Base-by-base conservation (phyloP, 2,329 filamentous ascomycete genomes). In the Myotisia sp. region DNA sequence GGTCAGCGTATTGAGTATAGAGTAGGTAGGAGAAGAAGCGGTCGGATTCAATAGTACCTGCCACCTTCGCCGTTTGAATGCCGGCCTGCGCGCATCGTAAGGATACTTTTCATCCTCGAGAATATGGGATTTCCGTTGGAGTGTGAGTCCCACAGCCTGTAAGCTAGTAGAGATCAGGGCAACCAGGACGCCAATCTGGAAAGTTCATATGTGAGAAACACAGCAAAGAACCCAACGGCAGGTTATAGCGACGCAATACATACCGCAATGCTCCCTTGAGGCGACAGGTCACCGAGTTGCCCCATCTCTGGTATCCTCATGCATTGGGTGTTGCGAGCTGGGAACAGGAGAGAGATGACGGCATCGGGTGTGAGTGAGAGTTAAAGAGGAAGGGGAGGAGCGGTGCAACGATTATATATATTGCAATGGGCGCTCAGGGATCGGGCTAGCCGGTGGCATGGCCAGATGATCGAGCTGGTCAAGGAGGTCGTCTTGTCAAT, bases 61-160 rank as follows among this genome's bases (percentile, higher is more conserved):
- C 90, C 90, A 98, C 69, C 85, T 72, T 50, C 86, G 74, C 51
- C 90, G 74, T 52, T 79, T 79, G 60, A 94, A 92, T 3, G 90
- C 84, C 28, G 90, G 87, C 41, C 87, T 71, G 46, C 81, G 77
- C 40, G 77, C 65, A 59, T 90, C 75, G 55, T 83, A 78, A 19
- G 69, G 65, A 33, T 75, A 73, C 59, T 93, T 93, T 63, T 92
- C 84, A 63, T 98, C 90, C 65, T 98, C 90, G 52, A 95, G 76
- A 46, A 98, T 79, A 62, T 98, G 90, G 43, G 90, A 95, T 62
- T 98, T 95, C 55, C 90, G 83, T 62, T 98, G 90, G 17, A 98
- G 70, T 20, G 90, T 98, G 44, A 98, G 71, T 45, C 90, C 90
- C 49, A 98, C 68, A 56, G 86, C 93, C 59, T 98, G 90, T 16